These are phyloP conservation scores for Leucosporidium creatinivorum DNA, from an alignment of 768 basidiomycete genomes.

Conservation along the genomic window DNA sequence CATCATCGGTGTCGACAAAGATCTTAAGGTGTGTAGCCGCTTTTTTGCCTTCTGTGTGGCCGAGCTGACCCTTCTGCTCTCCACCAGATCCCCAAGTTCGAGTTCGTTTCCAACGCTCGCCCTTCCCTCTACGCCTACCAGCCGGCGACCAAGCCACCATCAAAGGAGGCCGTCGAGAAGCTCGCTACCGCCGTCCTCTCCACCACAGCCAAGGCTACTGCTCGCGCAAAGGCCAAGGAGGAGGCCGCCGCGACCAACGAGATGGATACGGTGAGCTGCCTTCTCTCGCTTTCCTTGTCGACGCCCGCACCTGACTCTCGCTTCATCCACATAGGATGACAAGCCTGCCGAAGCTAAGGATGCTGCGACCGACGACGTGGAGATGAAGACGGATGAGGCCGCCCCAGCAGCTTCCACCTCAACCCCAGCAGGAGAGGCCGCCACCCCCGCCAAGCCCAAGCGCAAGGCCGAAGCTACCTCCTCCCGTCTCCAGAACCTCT, in stretches of 20 bases:
- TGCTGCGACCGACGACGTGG: conserved; percentile 53
- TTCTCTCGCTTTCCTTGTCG: neutral
- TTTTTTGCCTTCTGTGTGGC: neutral
- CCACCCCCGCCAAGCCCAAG: conserved; percentile 30
- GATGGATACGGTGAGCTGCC: conserved; percentile 67
- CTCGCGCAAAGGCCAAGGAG: conserved; percentile 72
- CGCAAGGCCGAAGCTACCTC: conserved; percentile 60
- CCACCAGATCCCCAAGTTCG: conserved; percentile 77
- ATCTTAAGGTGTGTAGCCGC: conserved; percentile 59
- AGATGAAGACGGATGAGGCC: conserved; percentile 63
- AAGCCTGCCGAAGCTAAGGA: conserved; percentile 53
- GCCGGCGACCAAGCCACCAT: conserved; percentile 70
- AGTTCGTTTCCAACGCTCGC: conserved; percentile 78
- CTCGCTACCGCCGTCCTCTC: conserved; percentile 91
- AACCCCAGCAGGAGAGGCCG: neutral
- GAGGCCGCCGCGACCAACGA: conserved; percentile 54
- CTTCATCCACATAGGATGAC: conserved; percentile 49
- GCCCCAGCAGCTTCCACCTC: conserved; percentile 26
- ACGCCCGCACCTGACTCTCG: neutral
- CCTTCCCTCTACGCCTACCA: conserved; percentile 93
- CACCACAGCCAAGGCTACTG: conserved; percentile 94
- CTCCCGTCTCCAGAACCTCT: conserved; percentile 75
- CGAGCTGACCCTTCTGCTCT: neutral
- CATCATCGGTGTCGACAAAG: conserved; percentile 79
- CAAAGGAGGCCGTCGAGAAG: conserved; percentile 85